Evolutionary conservation across 305 asterid genomes (phyloP).

Genomic region (Lippia alba): DNA sequence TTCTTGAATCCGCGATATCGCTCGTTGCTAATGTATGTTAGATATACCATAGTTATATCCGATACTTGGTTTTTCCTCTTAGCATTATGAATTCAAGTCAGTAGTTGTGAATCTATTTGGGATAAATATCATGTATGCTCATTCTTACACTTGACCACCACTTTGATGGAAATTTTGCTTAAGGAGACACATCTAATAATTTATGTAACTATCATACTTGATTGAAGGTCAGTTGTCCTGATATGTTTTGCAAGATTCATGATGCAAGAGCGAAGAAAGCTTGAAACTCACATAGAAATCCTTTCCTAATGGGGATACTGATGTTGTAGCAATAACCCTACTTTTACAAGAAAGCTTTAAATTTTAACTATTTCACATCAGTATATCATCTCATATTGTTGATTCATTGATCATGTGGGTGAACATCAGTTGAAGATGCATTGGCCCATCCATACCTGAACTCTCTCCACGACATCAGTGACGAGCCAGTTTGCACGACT

Average conservation of each 20-base stretch:
- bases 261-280: neutral
- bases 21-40: neutral
- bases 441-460: constrained; percentile 90
- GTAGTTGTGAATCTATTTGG: neutral
- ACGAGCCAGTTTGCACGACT: constrained; percentile 77
- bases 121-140: too few relatives aligned
- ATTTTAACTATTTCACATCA: neutral
- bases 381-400: neutral
- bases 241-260: neutral
- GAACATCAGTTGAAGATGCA: constrained; percentile 83
- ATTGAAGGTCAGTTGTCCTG: neutral
- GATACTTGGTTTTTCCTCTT: too few relatives aligned
- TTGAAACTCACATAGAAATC: neutral
- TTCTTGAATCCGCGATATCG: neutral
- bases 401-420: neutral
- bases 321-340: neutral
- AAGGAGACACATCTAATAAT: too few relatives aligned
- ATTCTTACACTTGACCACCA: too few relatives aligned
- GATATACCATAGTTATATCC: neutral
- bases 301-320: neutral
- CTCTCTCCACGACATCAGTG: constrained; percentile 96
- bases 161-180: too few relatives aligned
- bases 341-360: neutral
- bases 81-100: neutral
- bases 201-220: too few relatives aligned